Base-by-base conservation (phyloP, 2,329 filamentous ascomycete species). In the Pseudovirgaria hyperparasitica region DNA sequence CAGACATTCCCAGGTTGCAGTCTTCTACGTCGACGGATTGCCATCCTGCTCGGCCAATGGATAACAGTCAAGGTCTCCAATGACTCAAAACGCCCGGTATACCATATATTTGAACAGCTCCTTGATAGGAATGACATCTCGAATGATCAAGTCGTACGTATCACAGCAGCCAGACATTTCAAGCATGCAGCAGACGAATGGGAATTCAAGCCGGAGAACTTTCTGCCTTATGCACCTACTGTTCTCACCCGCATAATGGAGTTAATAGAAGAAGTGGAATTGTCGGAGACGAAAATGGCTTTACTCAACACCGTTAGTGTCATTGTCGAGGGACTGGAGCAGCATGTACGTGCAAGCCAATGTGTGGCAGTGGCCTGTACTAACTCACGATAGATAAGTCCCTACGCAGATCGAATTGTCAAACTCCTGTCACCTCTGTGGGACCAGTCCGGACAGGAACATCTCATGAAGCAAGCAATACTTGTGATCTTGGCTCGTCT, bases 401-500 rank as follows among this genome's bases (percentile, higher is more conserved):
- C 69, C 1, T 75, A 69, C 34, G 82, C 82, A 5, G 82, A 92
- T 42, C 72, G 77, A 33, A 80, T 98, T 33, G 77, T 98, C 52
- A 64, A 71, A 2, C 69, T 85, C 9, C 64, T 96, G 5, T 86
- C 87, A 0, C 65, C 66, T 4, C 64, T 96, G 1, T 98, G 90
- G 90, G 76, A 82, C 33, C 72, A 76, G 27, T 84, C 82, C 3
- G 82, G 77, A 1, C 79, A 92, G 33, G 82, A 90, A 44, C 82
- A 85, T 54, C 72, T 96, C 52, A 80, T 94, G 64, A 96, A 96
- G 54, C 86, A 94, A 54, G 76, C 84, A 2, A 85, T 96, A 27
- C 68, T 96, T 31, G 82, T 80, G 3, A 78, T 96, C 20, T 72
- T 96, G 27, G 68, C 82, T 2, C 77, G 84, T 2, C 64, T 98